Conservation (phyloP, 192 early-diverging fungal genomes). For the Coemansia javaensis region DNA sequence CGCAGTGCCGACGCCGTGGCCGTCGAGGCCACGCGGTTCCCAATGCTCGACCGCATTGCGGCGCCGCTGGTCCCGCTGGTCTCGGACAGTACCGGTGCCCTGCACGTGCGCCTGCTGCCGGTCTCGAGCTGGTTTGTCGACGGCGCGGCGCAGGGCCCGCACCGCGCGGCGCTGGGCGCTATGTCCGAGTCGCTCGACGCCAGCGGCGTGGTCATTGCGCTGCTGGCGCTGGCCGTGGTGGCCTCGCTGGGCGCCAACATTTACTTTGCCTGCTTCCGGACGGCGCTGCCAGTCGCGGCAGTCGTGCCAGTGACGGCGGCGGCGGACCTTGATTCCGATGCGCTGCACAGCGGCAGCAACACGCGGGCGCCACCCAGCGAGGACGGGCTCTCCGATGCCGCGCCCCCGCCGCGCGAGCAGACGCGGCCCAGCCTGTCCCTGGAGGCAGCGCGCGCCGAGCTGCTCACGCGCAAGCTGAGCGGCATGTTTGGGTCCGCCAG, state of each 20-base stretch:
- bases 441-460: conserved; percentile 30
- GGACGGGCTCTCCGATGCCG: conserved; percentile 9
- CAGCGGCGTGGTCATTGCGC: conserved; percentile 34
- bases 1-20: conserved; percentile 8
- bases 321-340: conserved; percentile 16
- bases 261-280: conserved; percentile 30
- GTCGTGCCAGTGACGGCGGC: too few relatives aligned
- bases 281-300: neutral
- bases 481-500: neutral
- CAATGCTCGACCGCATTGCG: conserved; percentile 31
- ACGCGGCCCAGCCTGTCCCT: conserved; percentile 11
- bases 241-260: conserved; percentile 45
- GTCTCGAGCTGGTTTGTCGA: conserved; percentile 22
- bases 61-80: conserved; percentile 27
- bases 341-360: conserved; percentile 17
- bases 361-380: conserved; percentile 14
- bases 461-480: conserved; percentile 15
- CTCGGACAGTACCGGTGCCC: conserved; percentile 3
- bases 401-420: conserved; percentile 1
- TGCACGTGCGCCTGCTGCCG: conserved; percentile 34
- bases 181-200: conserved; percentile 16
- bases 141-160: neutral
- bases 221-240: conserved; percentile 32
- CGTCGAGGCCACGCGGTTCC: conserved; percentile 33
- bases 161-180: neutral